These are phyloP conservation scores for Aspergillus aculeatinus DNA, from an alignment of 2,329 filamentous ascomycete genomes.

Conservation along the genomic window DNA sequence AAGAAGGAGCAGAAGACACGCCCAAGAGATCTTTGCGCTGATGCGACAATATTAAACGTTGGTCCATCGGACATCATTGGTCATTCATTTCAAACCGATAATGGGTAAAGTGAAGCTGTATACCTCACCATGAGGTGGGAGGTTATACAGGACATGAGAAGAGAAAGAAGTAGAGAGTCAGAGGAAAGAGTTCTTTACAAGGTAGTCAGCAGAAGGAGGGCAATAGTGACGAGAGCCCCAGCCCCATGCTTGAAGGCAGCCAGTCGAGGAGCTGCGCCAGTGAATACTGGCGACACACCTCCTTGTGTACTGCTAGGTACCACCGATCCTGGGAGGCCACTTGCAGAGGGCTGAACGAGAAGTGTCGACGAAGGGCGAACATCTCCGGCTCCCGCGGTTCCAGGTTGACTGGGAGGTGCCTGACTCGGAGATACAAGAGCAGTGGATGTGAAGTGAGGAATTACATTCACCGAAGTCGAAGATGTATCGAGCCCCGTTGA, in stretches of 20 bases:
- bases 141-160: background rate
- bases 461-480: background rate
- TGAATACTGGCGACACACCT: conserved; percentile 19
- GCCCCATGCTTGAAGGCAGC: conserved; percentile 13
- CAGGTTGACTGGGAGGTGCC: conserved; percentile 10
- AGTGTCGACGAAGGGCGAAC: conserved; percentile 19
- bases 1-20: background rate
- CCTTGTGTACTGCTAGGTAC: conserved; percentile 19
- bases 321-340: conserved; percentile 7
- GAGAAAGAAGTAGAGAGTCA: conserved; percentile 3
- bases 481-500: conserved; percentile 1
- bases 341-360: conserved; percentile 14
- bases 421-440: conserved; percentile 1
- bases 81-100: background rate
- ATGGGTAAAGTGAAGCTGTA: background rate
- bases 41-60: background rate
- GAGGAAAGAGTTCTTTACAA: conserved; percentile 13
- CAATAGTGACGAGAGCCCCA: conserved; percentile 10
- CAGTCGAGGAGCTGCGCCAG: conserved; percentile 19
- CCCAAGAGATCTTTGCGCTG: background rate
- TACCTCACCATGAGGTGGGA: background rate
- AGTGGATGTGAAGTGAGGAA: conserved; percentile 5
- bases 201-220: conserved; percentile 14
- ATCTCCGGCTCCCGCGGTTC: conserved; percentile 5
- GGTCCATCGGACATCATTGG: background rate